Base-by-base conservation (phyloP, 306 rosid genomes). In the Acacia melanoxylon region DNA sequence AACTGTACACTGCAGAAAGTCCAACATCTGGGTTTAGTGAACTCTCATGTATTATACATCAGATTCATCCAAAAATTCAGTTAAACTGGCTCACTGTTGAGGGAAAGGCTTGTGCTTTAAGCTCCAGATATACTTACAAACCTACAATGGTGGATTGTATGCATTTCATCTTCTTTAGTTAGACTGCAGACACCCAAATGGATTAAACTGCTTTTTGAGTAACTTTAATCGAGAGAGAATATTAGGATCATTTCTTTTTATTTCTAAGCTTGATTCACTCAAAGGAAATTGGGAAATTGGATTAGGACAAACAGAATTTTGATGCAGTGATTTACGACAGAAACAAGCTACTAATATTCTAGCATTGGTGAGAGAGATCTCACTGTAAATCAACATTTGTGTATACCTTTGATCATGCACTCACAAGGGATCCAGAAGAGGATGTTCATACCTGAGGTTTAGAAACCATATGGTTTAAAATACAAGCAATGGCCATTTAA, bases 371-470 rank as follows among this genome's bases (percentile, higher is more conserved):
- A 20, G 42, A 69, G 70, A 74, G 80, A 66, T 68, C 73, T 27
- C 0, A 46, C 10, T 0, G 49, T 1, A 61, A 66, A 83, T 72
- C 31, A 69, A 24, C 13, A 79, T 76, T 75, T 63, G 74, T 41
- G 6, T 76, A 46, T 80, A 87, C 96, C 93, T 89, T 89, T 83
- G 87, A 83, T 31, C 87, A 76, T 84, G 91, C 85, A 84, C 89
- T 94, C 91, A 86, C 86, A 82, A 16, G 74, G 89, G 92, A 52
- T 93, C 97, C 88, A 88, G 76, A 83, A 96, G 98, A 46, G 99
- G 99, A 80, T 96, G 99, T 78, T 92, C 99, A 33, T 90, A 96
- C 86, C 99, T 96, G 85, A 80, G 80, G 65, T 80, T 54, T 81
- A 74, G 71, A 69, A 89, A 51, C 75, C 75, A 42, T 29, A 9